phyloP scores from a whole-genome alignment of 1,284 basidiomycete genomes.

The Tranzscheliella williamsii region DNA sequence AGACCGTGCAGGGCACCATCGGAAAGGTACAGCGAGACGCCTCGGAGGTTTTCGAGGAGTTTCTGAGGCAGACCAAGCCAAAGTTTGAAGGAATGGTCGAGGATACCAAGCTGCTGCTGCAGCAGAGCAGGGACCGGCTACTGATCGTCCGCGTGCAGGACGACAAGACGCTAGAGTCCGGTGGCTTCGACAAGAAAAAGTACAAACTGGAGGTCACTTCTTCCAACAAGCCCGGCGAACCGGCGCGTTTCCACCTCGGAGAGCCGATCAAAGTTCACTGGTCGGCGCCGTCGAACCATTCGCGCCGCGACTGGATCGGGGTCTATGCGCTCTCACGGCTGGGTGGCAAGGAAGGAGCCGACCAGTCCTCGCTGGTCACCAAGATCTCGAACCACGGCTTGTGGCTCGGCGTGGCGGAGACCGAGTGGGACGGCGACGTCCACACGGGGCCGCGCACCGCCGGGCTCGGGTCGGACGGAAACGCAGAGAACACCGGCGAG shows the following conservation, averaged over 20 bases:
- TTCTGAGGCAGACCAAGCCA: constrained; percentile 70
- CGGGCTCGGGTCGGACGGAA: constrained; percentile 1
- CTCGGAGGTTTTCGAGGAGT: constrained; percentile 84
- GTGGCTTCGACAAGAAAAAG: constrained; percentile 36
- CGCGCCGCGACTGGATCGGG: constrained; percentile 95
- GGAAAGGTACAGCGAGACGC: constrained; percentile 94
- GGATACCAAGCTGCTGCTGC: constrained; percentile 87
- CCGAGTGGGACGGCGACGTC: constrained; percentile 88
- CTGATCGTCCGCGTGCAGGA: constrained; percentile 47
- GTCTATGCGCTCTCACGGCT: constrained; percentile 67
- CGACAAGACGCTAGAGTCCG: constrained; percentile 19
- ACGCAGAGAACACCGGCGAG: neutral
- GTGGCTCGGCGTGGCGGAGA: constrained; percentile 87
- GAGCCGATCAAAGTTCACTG: constrained; percentile 84
- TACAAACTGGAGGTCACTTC: constrained; percentile 22
- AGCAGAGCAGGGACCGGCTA: constrained; percentile 78
- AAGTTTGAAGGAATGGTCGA: constrained; percentile 67
- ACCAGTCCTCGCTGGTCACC: constrained; percentile 64
- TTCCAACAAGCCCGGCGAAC: neutral
- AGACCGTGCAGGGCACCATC: constrained; percentile 87
- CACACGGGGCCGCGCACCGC: constrained; percentile 45
- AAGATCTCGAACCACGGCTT: constrained; percentile 82
- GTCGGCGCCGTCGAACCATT: constrained; percentile 84
- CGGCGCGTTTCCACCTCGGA: constrained; percentile 78
- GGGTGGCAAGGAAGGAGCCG: constrained; percentile 15